Evolutionary conservation across 2,329 filamentous ascomycete species (phyloP), one percentile per base, ranked within the genome.

Genomic region (Colletotrichum sp.): DNA sequence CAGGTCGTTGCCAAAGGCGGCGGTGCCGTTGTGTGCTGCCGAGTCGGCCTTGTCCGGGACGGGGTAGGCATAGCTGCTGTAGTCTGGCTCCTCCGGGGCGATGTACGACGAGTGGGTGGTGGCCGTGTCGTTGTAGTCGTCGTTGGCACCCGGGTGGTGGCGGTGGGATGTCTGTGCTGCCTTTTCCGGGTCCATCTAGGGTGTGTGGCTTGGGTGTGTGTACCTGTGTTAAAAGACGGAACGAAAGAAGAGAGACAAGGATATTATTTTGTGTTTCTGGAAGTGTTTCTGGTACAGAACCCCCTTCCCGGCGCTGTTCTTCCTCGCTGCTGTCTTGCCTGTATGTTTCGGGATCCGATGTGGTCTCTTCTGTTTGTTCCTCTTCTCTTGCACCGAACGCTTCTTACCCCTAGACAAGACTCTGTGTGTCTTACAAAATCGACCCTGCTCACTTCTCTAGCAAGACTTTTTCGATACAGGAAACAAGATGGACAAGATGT

Each of bases 141-240:
- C 34, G 68, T 36, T 10, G 16, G 32, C 70, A 10, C 64, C 70
- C 5, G 57, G 65, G 34, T 28, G 68, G 26, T 36, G 71, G 63
- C 49, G 74, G 21, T 34, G 15, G 64, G 57, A 36, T n/a, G 55
- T 30, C 70, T 76, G 73, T 76, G 57, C 26, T n/a, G 36, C 24
- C 70, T 76, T 76, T 76, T 76, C 74, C 24, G 74, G 70, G 59
- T 74, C 74, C 74, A 76, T 76, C 30, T 69, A 21, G 55, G 15
- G 16, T 4, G 24, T 55, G 55, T 16, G 28, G 69, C 13, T 36
- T 32, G 26, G 6, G 21, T 16, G 21, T 12, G 39, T 49, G 10
- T 49, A n/a, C 16, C 18, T n/a, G 6, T 21, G 44, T 49, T 30
- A 9, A 32, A 15, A 39, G 32, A 44, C 13, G n/a, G n/a, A 39